These are phyloP conservation scores for Rubroshorea leprosula DNA, from an alignment of 345 rosid species.

Conservation along the genomic window DNA sequence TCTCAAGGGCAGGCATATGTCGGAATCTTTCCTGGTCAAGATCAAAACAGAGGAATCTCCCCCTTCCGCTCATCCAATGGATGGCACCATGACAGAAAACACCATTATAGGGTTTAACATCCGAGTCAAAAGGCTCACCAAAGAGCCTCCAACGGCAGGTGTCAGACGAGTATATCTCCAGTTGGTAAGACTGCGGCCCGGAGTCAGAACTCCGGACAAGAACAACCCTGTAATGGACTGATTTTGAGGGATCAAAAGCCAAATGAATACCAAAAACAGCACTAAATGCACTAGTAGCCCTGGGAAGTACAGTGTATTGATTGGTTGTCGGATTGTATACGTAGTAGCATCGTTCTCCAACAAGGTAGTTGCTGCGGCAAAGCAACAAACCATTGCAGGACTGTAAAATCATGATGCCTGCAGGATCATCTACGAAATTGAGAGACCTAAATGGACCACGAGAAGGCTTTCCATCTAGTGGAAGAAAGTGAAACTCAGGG, in stretches of 20 bases:
- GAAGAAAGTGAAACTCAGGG: slow-evolving; percentile 15
- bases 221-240: slow-evolving; percentile 34
- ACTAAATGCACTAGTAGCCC: neutral
- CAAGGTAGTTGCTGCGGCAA: slow-evolving; percentile 23
- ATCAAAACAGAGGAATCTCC: slow-evolving; percentile 21
- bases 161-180: slow-evolving; percentile 34
- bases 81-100: slow-evolving; percentile 29
- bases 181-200: slow-evolving; percentile 5
- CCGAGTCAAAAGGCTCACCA: slow-evolving; percentile 1
- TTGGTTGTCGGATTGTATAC: slow-evolving; percentile 38
- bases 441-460: slow-evolving; percentile 16
- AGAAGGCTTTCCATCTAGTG: slow-evolving; percentile 10
- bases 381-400: slow-evolving; percentile 52
- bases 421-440: slow-evolving; percentile 21
- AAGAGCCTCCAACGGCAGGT: slow-evolving; percentile 31
- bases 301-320: slow-evolving; percentile 29
- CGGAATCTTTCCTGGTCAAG: slow-evolving; percentile 21
- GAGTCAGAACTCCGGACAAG: slow-evolving; percentile 9
- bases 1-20: slow-evolving; percentile 24
- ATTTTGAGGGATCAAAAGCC: slow-evolving; percentile 42
- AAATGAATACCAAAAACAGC: slow-evolving; percentile 19
- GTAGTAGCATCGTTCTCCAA: slow-evolving; percentile 16
- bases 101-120: neutral
- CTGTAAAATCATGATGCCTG: slow-evolving; percentile 26
- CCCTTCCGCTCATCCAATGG: slow-evolving; percentile 26